phyloP scores from a whole-genome alignment of 75 land plant genomes.

The Azolla pinnata region DNA sequence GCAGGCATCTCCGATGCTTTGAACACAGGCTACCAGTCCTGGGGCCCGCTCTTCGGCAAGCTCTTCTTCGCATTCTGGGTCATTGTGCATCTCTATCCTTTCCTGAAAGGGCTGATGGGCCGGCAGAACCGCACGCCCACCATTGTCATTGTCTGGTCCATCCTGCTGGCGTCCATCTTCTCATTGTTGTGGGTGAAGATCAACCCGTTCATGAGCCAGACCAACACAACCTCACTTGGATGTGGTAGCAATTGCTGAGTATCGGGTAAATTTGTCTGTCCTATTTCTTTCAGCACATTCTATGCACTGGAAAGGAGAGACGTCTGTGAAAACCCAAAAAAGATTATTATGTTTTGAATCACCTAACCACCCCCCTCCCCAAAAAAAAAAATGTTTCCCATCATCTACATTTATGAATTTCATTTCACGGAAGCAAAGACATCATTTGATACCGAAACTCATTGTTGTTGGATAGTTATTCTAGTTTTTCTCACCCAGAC shows the following conservation, averaged over 20 bases:
- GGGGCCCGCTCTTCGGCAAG: constrained; percentile 66
- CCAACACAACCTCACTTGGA: constrained; percentile 18
- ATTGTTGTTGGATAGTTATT: no score
- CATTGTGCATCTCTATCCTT: constrained; percentile 56
- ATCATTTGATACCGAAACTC: no score
- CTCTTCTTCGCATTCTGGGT: constrained; percentile 66
- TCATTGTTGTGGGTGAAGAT: constrained; percentile 52
- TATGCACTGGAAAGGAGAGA: no score
- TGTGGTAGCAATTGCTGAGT: constrained; percentile 59
- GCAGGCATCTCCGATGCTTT: constrained; percentile 58
- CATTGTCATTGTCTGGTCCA: constrained; percentile 61
- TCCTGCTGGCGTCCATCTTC: constrained; percentile 60
- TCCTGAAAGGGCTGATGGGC: constrained; percentile 68
- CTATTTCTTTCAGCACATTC: no score
- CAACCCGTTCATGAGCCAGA: constrained; percentile 39
- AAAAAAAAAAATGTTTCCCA: no score
- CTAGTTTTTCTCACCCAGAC: no score
- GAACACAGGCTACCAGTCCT: constrained; percentile 53
- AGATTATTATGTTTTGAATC: no score
- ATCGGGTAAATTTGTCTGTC: no score
- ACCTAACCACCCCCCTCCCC: no score
- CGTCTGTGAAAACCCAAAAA: no score
- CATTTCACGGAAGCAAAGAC: no score
- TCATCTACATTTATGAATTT: no score
- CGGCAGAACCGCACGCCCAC: constrained; percentile 63